Conservation (phyloP, 2,329 filamentous ascomycete genomes). For the Microcyclosporella mali region DNA sequence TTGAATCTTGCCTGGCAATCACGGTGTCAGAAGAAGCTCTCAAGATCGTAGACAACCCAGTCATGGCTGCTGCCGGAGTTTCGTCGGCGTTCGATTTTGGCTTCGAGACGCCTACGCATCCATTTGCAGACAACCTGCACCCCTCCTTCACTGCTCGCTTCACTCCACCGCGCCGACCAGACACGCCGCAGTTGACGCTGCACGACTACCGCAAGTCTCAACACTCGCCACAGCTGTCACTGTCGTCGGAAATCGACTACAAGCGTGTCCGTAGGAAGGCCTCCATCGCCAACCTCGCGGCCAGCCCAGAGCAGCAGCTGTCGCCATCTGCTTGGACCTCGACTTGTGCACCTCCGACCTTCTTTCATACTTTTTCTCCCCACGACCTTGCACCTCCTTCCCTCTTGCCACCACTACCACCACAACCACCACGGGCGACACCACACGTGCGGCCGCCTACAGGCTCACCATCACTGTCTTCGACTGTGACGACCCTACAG, state of each 20-base stretch:
- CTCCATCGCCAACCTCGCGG: constrained; percentile 13
- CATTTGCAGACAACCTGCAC: background rate
- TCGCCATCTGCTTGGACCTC: constrained; percentile 3
- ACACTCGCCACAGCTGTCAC: constrained; percentile 12
- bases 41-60: too few relatives aligned
- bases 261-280: constrained; percentile 14
- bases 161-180: constrained; percentile 4
- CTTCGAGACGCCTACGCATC: background rate
- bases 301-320: background rate
- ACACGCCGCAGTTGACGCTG: constrained; percentile 14
- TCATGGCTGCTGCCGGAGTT: background rate
- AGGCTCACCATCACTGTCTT: constrained; percentile 21
- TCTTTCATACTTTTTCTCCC: constrained; percentile 1
- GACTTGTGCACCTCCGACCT: constrained; percentile 4
- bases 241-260: constrained; percentile 12
- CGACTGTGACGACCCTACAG: constrained; percentile 21
- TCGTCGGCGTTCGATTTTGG: background rate
- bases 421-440: constrained; percentile 11
- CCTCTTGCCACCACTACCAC: constrained; percentile 8
- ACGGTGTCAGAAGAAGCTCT: too few relatives aligned
- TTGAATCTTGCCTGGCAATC: too few relatives aligned
- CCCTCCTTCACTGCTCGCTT: background rate
- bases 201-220: constrained; percentile 18
- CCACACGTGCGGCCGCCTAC: constrained; percentile 18
- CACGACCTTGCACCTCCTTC: constrained; percentile 9